These are phyloP conservation scores for Pseudogymnoascus sp. DNA, from an alignment of 2,329 filamentous ascomycete genomes.

Conservation along the genomic window DNA sequence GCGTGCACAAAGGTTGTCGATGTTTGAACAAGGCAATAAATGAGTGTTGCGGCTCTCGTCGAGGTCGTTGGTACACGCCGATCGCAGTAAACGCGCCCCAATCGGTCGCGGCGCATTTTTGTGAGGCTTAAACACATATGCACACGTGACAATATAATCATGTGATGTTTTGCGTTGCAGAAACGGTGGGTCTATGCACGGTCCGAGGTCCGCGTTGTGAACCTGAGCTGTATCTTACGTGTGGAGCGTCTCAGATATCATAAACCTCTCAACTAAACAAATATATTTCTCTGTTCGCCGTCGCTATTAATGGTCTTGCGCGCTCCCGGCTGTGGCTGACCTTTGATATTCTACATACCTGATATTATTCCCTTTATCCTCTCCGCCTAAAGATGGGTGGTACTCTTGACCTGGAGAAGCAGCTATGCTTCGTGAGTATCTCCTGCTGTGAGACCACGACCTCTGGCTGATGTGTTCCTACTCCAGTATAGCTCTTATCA, in stretches of 20 bases:
- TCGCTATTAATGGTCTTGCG: neutral
- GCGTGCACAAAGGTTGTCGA: slow-evolving; percentile 26
- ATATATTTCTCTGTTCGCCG: neutral
- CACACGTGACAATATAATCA: neutral
- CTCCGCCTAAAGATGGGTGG: neutral
- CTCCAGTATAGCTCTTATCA: slow-evolving; percentile 76
- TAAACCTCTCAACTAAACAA: neutral
- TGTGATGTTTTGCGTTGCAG: neutral
- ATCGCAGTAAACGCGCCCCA: slow-evolving; percentile 1
- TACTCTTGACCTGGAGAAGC: slow-evolving; percentile 67
- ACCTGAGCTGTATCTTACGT: neutral
- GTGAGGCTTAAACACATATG: neutral
- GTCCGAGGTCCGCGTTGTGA: slow-evolving; percentile 5
- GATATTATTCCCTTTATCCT: neutral
- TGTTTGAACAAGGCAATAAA: slow-evolving; percentile 18
- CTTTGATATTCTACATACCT: neutral
- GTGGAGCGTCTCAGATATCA: neutral
- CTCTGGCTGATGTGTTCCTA: slow-evolving; percentile 13
- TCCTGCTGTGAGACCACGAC: neutral
- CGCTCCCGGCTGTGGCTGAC: neutral
- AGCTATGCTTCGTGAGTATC: slow-evolving; percentile 68
- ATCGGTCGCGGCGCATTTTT: slow-evolving; percentile 1
- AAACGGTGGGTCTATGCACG: neutral
- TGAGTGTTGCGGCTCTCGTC: slow-evolving; percentile 14
- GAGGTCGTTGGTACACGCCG: slow-evolving; percentile 13